A percentile compares a stretch with the other conserved stretches of the same genome.
These are phyloP conservation scores for Trichoderma asperellum DNA, from an alignment of 2,329 filamentous ascomycete species.

Conservation along the genomic window DNA sequence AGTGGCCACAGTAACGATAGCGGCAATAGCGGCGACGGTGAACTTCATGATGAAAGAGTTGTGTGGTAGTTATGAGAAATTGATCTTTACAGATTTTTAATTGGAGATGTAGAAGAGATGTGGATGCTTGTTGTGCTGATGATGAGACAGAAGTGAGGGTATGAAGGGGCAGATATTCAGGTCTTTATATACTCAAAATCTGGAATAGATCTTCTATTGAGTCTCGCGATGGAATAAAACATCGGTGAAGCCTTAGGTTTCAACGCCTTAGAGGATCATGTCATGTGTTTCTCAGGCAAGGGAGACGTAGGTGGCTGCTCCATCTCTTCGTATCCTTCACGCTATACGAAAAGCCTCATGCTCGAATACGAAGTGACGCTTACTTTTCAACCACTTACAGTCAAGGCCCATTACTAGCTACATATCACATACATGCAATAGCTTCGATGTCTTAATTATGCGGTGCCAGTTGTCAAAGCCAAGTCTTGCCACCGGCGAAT, in stretches of 20 bases:
- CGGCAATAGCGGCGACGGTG: constrained; percentile 35
- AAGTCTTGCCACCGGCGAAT: neutral
- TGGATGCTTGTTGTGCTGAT: constrained; percentile 21
- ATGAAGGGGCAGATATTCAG: constrained; percentile 7
- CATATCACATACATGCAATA: constrained; percentile 21
- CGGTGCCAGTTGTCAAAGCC: constrained; percentile 15
- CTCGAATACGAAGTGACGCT: constrained; percentile 26
- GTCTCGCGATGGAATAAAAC: neutral
- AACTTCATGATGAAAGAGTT: constrained; percentile 40
- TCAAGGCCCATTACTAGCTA: constrained; percentile 6
- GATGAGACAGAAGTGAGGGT: constrained; percentile 6
- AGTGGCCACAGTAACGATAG: constrained; percentile 31
- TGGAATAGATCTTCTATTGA: neutral
- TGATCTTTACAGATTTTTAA: constrained; percentile 28
- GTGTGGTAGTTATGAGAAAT: constrained; percentile 3
- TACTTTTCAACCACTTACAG: constrained; percentile 22
- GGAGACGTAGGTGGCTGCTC: constrained; percentile 28
- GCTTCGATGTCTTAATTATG: constrained; percentile 10
- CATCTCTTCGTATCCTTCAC: constrained; percentile 25
- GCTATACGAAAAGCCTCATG: constrained; percentile 28
- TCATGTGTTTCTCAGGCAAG: constrained; percentile 15
- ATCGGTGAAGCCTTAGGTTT: constrained; percentile 12
- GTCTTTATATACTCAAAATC: constrained; percentile 25
- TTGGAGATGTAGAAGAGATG: constrained; percentile 18
- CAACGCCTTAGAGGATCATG: constrained; percentile 17